Evolutionary conservation across 1,284 basidiomycete species (phyloP).

Genomic region (Irpex sp.): DNA sequence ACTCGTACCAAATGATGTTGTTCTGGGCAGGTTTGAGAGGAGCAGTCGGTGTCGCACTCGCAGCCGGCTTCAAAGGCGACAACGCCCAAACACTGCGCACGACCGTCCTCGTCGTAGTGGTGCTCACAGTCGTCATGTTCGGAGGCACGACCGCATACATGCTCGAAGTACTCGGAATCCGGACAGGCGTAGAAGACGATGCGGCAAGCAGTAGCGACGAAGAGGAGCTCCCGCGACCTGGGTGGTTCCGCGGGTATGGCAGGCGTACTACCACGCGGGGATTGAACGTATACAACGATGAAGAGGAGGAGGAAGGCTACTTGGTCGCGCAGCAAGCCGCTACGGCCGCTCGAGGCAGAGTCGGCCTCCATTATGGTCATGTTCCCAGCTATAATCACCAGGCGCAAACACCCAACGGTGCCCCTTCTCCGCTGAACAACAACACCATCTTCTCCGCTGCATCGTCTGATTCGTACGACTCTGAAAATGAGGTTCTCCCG

Average conservation of each 20-base stretch:
- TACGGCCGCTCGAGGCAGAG: slow-evolving; percentile 30
- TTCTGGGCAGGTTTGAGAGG: slow-evolving; percentile 98
- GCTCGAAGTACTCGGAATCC: slow-evolving; percentile 96
- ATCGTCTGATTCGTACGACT: slow-evolving; percentile 73
- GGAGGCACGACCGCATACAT: slow-evolving; percentile 96
- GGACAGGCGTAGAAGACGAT: slow-evolving; percentile 94
- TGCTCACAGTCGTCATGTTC: slow-evolving; percentile 93
- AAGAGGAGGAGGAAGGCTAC: slow-evolving; percentile 24
- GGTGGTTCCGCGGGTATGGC: slow-evolving; percentile 23
- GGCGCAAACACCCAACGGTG: slow-evolving; percentile 26
- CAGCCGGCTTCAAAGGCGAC: slow-evolving; percentile 90
- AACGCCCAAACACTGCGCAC: slow-evolving; percentile 90
- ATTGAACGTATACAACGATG: slow-evolving; percentile 36
- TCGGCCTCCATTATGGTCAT: slow-evolving; percentile 48
- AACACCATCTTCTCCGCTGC: slow-evolving; percentile 50
- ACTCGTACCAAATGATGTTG: slow-evolving; percentile 97
- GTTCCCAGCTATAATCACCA: slow-evolving; percentile 58
- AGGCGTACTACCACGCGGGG: slow-evolving; percentile 33
- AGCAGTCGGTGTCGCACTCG: slow-evolving; percentile 95
- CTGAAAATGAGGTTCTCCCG: slow-evolving; percentile 78
- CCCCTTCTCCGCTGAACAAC: slow-evolving; percentile 22
- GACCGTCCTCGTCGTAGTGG: slow-evolving; percentile 94
- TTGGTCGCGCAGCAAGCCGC: slow-evolving; percentile 31
- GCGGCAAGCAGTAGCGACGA: slow-evolving; percentile 80
- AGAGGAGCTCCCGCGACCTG: slow-evolving; percentile 44